phyloP scores from a whole-genome alignment of 2,329 filamentous ascomycete species.

The Claviceps cyperi region DNA sequence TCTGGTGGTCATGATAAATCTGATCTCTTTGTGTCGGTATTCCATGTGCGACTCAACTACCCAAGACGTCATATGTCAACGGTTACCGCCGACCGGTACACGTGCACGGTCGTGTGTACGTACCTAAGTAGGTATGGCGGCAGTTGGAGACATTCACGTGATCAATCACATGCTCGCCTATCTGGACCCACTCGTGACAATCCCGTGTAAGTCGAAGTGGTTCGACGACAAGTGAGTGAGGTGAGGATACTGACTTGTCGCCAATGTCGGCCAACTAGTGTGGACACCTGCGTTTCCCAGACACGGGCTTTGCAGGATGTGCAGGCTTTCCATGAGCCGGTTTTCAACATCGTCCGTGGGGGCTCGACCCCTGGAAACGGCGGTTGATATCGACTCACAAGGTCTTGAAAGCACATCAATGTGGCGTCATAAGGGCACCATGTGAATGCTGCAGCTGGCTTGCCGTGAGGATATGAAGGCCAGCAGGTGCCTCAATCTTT shows the following conservation, averaged over 20 bases:
- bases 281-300: neutral
- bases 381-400: conserved; percentile 2
- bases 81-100: too few species aligned
- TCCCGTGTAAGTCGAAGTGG: conserved; percentile 6
- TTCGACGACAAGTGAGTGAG: conserved; percentile 2
- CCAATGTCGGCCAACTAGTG: neutral
- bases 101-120: too few species aligned
- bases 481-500: neutral
- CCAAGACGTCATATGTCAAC: too few species aligned
- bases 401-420: neutral
- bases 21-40: too few species aligned
- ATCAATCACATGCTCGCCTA: neutral
- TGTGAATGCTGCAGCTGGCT: neutral
- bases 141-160: conserved; percentile 1
- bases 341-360: neutral
- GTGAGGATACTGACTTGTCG: conserved; percentile 3
- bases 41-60: too few species aligned
- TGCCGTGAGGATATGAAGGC: neutral
- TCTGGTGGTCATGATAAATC: too few species aligned
- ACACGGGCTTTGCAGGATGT: neutral
- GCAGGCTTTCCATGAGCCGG: neutral
- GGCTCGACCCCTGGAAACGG: neutral
- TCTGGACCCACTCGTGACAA: conserved; percentile 1
- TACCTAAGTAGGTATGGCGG: too few species aligned
- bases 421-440: neutral